Evolutionary conservation across 1,284 basidiomycete genomes (phyloP).

Genomic region (Salmacisia buchloeana): DNA sequence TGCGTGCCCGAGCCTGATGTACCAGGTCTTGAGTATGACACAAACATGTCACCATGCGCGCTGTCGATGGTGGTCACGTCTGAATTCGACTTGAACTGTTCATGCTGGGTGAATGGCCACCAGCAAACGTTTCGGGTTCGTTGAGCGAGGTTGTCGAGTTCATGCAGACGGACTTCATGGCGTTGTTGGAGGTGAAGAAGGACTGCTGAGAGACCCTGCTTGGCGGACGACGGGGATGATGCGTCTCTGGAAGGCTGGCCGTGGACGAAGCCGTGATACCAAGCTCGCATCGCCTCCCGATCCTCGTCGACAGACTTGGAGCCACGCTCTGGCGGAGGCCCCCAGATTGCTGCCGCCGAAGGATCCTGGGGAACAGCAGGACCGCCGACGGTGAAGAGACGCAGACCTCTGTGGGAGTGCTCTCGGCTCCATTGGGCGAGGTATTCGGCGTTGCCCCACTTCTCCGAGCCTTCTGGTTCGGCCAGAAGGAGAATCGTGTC

Average conservation of each 20-base stretch:
- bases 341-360: constrained; percentile 14
- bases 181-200: constrained; percentile 62
- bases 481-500: constrained; percentile 86
- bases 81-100: constrained; percentile 23
- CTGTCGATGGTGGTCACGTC: constrained; percentile 35
- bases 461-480: constrained; percentile 42
- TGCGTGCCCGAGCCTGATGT: constrained; percentile 5
- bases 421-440: constrained; percentile 54
- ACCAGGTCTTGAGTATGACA: background rate
- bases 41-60: constrained; percentile 20
- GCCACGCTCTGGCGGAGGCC: constrained; percentile 51
- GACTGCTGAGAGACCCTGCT: constrained; percentile 44
- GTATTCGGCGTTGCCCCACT: constrained; percentile 67
- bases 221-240: background rate
- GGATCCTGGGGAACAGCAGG: background rate
- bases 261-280: constrained; percentile 59
- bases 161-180: constrained; percentile 63
- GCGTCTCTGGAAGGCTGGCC: constrained; percentile 17
- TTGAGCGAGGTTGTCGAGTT: constrained; percentile 70
- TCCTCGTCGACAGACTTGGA: constrained; percentile 57
- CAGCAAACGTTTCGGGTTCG: constrained; percentile 75
- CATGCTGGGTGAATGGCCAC: constrained; percentile 97
- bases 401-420: background rate
- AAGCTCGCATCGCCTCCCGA: constrained; percentile 60
- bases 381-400: background rate